phyloP scores from a whole-genome alignment of 2,329 filamentous ascomycete genomes.

The Huntiella moniliformis region DNA sequence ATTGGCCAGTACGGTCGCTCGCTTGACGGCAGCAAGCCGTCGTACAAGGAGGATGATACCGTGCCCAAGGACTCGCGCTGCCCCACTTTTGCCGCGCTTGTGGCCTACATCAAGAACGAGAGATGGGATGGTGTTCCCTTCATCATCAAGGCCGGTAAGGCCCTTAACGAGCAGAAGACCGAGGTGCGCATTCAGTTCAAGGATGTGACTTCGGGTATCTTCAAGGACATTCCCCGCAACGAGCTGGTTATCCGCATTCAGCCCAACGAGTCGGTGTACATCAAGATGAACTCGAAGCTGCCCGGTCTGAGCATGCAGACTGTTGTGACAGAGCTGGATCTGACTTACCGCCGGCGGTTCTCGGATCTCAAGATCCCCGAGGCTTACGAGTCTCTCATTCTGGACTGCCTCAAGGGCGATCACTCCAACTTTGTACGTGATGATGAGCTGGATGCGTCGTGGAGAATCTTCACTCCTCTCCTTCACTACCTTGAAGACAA shows the following conservation, averaged over 20 bases:
- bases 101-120: constrained; percentile 98
- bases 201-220: constrained; percentile 97
- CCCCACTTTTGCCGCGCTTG: constrained; percentile 93
- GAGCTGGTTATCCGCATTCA: constrained; percentile 98
- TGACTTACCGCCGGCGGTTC: constrained; percentile 95
- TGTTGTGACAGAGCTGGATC: constrained; percentile 90
- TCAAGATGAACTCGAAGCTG: constrained; percentile 99
- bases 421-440: constrained; percentile 99
- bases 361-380: constrained; percentile 98
- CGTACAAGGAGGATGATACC: constrained; percentile 97
- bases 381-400: constrained; percentile 92
- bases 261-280: constrained; percentile 98
- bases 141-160: constrained; percentile 98
- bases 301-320: constrained; percentile 98
- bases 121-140: constrained; percentile 98
- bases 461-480: constrained; percentile 95
- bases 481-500: constrained; percentile 97
- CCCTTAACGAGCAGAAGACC: constrained; percentile 98
- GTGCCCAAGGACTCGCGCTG: constrained; percentile 94
- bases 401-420: constrained; percentile 95
- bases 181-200: constrained; percentile 99
- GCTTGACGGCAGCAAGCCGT: constrained; percentile 85
- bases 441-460: constrained; percentile 90
- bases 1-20: constrained; percentile 97
- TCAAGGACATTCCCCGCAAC: constrained; percentile 98